Percentiles rank a stretch among this genome's conserved stretches.
Conservation (phyloP, 108 stramenopile genomes). For the Asterionellopsis glacialis region DNA sequence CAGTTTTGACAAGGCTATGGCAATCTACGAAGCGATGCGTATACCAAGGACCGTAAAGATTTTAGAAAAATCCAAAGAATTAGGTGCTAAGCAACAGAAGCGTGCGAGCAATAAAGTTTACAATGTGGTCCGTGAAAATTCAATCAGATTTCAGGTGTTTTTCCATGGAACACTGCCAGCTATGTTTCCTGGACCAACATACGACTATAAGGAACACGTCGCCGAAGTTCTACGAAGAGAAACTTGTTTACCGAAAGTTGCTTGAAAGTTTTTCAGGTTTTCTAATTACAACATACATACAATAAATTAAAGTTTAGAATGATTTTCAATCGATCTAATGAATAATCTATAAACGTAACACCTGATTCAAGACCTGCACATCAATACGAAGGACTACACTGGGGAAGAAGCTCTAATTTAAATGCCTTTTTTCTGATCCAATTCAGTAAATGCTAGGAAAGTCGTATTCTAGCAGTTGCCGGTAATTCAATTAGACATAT, state of each 20-base stretch:
- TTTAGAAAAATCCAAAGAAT: slow-evolving; percentile 30
- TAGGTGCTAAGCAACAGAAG: slow-evolving; percentile 55
- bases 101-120: slow-evolving; percentile 42
- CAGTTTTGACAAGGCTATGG: slow-evolving; percentile 33
- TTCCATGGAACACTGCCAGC: slow-evolving; percentile 49
- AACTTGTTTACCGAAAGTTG: neutral
- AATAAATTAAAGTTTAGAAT: no score
- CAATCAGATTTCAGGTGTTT: slow-evolving; percentile 52
- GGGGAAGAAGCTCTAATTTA: no score
- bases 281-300: no score
- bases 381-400: no score
- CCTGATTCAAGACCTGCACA: no score
- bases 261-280: no score
- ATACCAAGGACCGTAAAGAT: slow-evolving; percentile 38
- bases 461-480: no score
- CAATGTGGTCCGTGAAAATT: slow-evolving; percentile 44
- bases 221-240: slow-evolving; percentile 21
- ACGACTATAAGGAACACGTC: slow-evolving; percentile 48
- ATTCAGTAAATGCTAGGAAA: no score
- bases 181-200: slow-evolving; percentile 48
- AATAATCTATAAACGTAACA: no score
- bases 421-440: no score
- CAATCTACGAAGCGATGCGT: slow-evolving; percentile 44
- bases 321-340: no score
- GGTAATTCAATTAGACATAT: no score